A percentile compares a stretch with the other conserved stretches of the same genome.
These are phyloP conservation scores for Grosmannia clavigera DNA, from an alignment of 2,329 filamentous ascomycete genomes.

Conservation along the genomic window DNA sequence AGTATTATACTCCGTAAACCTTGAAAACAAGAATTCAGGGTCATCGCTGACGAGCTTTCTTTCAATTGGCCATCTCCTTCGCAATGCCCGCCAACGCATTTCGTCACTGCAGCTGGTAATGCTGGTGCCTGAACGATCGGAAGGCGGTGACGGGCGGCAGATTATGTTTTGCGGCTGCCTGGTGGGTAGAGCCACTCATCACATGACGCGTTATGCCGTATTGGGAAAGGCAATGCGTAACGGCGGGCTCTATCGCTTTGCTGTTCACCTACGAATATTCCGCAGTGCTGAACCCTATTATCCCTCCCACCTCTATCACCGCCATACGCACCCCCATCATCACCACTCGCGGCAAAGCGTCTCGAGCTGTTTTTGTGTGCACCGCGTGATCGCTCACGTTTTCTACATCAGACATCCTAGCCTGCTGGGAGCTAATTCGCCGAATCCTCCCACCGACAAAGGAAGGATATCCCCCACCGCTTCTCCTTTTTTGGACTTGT, in stretches of 20 bases:
- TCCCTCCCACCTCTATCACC: constrained; percentile 1
- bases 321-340: background rate
- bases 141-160: background rate
- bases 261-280: constrained; percentile 3
- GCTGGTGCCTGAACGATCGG: background rate
- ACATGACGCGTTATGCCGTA: constrained; percentile 9
- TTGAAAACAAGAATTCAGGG: background rate
- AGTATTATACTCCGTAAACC: too few species aligned
- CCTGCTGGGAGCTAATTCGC: background rate
- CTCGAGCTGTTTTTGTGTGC: background rate
- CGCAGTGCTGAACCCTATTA: background rate
- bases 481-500: constrained; percentile 1
- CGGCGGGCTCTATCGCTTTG: constrained; percentile 1
- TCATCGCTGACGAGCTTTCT: background rate
- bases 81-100: background rate
- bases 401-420: background rate
- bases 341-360: background rate
- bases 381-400: background rate
- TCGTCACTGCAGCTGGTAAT: background rate
- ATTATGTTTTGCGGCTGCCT: background rate
- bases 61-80: background rate
- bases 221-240: constrained; percentile 1
- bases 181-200: background rate
- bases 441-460: background rate
- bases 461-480: background rate